These are phyloP conservation scores for Prunus yedoensis DNA, from an alignment of 331 rosid species.

Conservation along the genomic window DNA sequence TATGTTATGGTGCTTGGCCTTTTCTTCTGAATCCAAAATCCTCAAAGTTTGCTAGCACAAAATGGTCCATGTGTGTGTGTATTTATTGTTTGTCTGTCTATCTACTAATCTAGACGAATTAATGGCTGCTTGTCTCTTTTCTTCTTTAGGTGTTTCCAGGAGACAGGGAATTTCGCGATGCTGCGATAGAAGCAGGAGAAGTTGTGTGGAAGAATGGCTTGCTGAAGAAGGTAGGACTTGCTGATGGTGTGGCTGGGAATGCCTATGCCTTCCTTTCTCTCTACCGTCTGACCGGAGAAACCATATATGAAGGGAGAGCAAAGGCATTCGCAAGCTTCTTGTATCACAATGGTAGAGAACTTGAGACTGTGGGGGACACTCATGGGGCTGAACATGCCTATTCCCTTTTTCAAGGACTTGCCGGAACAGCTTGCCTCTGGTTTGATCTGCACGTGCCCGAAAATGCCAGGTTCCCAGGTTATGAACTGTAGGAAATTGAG, in stretches of 20 bases:
- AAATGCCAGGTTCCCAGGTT: constrained; percentile 75
- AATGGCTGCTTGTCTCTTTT: background rate
- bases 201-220: constrained; percentile 92
- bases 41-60: background rate
- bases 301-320: constrained; percentile 71
- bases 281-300: constrained; percentile 62
- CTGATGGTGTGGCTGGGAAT: constrained; percentile 85
- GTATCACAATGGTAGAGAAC: constrained; percentile 46
- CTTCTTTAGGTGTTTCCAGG: constrained; percentile 54
- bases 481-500: constrained; percentile 46
- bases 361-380: constrained; percentile 14
- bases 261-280: constrained; percentile 84
- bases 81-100: background rate
- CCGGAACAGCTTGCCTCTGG: constrained; percentile 84
- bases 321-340: constrained; percentile 67
- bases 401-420: constrained; percentile 87
- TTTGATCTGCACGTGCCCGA: constrained; percentile 64
- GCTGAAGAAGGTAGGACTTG: constrained; percentile 78
- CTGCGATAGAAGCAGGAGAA: constrained; percentile 94
- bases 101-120: background rate
- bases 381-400: constrained; percentile 33
- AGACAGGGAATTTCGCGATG: constrained; percentile 78
- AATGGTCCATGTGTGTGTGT: background rate
- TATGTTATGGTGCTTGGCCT: background rate
- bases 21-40: background rate